phyloP scores from a whole-genome alignment of 805 yeast species.

The Saturnispora diversa region DNA sequence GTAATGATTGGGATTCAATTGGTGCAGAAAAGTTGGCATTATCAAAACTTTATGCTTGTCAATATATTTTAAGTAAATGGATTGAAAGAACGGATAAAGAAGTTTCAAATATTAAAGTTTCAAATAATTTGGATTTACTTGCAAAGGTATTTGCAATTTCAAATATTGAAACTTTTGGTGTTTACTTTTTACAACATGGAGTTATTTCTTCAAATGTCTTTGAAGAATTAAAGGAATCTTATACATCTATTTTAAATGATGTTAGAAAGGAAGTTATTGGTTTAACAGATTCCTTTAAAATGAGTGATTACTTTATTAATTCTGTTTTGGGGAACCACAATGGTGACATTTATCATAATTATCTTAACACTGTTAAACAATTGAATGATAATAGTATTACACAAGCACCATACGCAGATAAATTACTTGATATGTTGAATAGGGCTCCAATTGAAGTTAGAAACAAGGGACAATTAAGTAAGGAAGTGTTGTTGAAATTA shows the following conservation, averaged over 20 bases:
- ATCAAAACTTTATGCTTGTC: constrained; percentile 45
- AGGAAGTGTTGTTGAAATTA: constrained; percentile 20
- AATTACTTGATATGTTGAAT: constrained; percentile 32
- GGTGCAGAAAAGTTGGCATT: constrained; percentile 39
- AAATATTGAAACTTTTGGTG: constrained; percentile 62
- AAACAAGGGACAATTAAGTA: constrained; percentile 22
- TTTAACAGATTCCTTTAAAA: constrained; percentile 75
- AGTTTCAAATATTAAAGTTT: constrained; percentile 28
- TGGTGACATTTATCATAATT: constrained; percentile 78
- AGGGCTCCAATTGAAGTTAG: constrained; percentile 32
- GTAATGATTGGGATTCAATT: constrained; percentile 38
- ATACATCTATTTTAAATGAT: constrained; percentile 39
- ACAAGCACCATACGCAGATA: constrained; percentile 53
- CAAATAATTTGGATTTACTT: constrained; percentile 42
- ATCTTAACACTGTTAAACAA: constrained; percentile 47
- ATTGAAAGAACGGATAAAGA: constrained; percentile 26
- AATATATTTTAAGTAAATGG: constrained; percentile 38
- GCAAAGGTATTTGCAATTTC: constrained; percentile 57
- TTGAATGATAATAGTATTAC: constrained; percentile 42
- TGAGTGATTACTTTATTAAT: constrained; percentile 72
- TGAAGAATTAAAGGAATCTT: constrained; percentile 33
- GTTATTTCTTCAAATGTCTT: constrained; percentile 45
- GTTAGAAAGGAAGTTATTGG: constrained; percentile 66
- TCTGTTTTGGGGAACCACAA: constrained; percentile 74
- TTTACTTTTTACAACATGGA: constrained; percentile 59